A percentile compares a stretch with the other conserved stretches of the same genome.
Conservation (phyloP, 1,284 basidiomycete genomes). For the Anthracocystis panici-leucophaei region DNA sequence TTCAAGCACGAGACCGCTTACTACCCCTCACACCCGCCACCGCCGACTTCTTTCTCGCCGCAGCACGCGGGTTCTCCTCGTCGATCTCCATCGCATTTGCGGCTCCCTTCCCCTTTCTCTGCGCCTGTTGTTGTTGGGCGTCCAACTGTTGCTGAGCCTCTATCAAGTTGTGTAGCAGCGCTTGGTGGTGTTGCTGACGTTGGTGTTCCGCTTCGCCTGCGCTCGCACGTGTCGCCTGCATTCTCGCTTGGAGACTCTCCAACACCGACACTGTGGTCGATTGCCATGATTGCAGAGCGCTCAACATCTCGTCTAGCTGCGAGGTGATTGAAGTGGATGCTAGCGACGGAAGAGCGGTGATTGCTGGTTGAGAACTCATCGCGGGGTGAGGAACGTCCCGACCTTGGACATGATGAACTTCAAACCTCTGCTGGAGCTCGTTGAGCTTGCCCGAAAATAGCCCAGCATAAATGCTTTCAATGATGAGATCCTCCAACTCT, state of each 20-base stretch:
- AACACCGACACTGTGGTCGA: constrained; percentile 24
- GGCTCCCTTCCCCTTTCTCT: constrained; percentile 19
- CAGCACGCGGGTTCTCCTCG: constrained; percentile 13
- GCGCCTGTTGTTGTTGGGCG: constrained; percentile 30
- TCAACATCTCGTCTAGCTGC: constrained; percentile 14
- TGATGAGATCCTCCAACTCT: constrained; percentile 92
- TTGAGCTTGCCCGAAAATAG: constrained; percentile 89
- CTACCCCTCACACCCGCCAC: constrained; percentile 24
- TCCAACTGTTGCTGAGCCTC: constrained; percentile 30
- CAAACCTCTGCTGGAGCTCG: constrained; percentile 85
- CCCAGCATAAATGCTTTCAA: constrained; percentile 91
- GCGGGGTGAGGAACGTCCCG: constrained; percentile 76
- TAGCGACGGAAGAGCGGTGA: constrained; percentile 2
- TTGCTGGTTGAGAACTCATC: constrained; percentile 1
- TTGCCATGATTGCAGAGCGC: constrained; percentile 29
- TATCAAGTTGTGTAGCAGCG: constrained; percentile 24
- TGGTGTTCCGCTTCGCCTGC: constrained; percentile 13
- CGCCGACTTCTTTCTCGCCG: constrained; percentile 26
- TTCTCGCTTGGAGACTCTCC: constrained; percentile 21
- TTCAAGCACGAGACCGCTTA: constrained; percentile 41
- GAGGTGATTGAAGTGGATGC: background rate
- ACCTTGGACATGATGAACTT: constrained; percentile 90
- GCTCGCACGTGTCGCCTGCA: constrained; percentile 16
- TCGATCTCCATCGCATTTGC: constrained; percentile 47
- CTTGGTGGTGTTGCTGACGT: constrained; percentile 22